phyloP scores from a whole-genome alignment of 306 rosid genomes.

The Mucuna pruriens region DNA sequence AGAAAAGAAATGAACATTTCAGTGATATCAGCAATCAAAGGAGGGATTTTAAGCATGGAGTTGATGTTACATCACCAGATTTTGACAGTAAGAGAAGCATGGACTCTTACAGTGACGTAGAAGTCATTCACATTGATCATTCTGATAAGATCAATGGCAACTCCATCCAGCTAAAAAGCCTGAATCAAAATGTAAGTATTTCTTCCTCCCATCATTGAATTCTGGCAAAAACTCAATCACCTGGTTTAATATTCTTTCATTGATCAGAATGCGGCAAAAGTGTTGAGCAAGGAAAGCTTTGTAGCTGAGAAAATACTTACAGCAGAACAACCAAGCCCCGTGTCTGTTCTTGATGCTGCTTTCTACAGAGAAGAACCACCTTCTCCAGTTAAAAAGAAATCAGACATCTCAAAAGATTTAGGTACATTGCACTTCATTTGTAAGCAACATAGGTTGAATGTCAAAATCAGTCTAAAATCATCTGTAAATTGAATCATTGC shows the following conservation, averaged over 20 bases:
- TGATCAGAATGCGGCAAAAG: constrained; percentile 55
- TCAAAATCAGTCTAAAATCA: not conserved
- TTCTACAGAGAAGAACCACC: constrained; percentile 93
- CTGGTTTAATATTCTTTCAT: constrained; percentile 36
- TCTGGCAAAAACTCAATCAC: constrained; percentile 18
- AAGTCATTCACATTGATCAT: constrained; percentile 47
- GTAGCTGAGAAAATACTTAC: constrained; percentile 50
- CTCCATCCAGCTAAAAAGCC: constrained; percentile 38
- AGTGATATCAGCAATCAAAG: constrained; percentile 44
- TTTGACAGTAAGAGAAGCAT: constrained; percentile 50
- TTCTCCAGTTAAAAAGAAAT: constrained; percentile 87
- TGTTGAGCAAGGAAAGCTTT: constrained; percentile 42
- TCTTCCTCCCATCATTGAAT: constrained; percentile 29
- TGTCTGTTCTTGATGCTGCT: constrained; percentile 89
- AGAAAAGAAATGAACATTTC: constrained; percentile 44
- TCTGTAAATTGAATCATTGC: constrained; percentile 5
- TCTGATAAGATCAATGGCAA: constrained; percentile 36
- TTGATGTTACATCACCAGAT: constrained; percentile 50
- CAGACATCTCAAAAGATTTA: constrained; percentile 68
- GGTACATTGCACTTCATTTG: constrained; percentile 37
- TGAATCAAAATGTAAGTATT: constrained; percentile 54
- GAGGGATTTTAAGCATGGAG: constrained; percentile 46
- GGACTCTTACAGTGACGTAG: constrained; percentile 40
- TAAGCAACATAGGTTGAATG: not conserved
- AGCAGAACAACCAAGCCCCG: constrained; percentile 89